phyloP scores from a whole-genome alignment of 169 alveolate species.

The Besnoitia besnoiti region DNA sequence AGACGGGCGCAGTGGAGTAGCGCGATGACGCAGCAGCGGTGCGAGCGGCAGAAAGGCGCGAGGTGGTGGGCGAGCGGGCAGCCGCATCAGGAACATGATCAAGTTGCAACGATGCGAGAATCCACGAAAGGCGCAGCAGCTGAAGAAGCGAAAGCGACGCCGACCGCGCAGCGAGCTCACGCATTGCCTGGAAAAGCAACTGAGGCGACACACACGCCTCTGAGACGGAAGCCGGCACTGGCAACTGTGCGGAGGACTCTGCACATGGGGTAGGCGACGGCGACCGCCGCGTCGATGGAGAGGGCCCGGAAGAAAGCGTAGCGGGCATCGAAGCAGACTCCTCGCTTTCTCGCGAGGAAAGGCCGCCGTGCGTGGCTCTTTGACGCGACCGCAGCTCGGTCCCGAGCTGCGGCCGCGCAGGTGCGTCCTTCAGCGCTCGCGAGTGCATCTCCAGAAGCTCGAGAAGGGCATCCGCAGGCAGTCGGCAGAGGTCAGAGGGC shows the following conservation, averaged over 20 bases:
- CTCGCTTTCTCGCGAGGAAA: too few species aligned
- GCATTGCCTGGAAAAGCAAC: not conserved
- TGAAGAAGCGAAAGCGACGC: not conserved
- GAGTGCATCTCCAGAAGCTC: not conserved
- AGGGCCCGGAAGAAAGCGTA: not conserved
- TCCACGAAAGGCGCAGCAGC: conserved; percentile 9
- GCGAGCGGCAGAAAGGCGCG: not conserved
- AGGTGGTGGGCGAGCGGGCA: not conserved
- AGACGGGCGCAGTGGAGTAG: not conserved
- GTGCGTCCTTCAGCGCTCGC: too few species aligned
- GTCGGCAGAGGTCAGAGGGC: too few species aligned
- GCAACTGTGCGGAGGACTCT: not conserved
- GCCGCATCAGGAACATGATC: not conserved
- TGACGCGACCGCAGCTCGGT: too few species aligned
- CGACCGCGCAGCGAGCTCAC: not conserved
- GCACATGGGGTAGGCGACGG: not conserved
- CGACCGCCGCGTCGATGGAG: not conserved
- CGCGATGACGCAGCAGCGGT: not conserved
- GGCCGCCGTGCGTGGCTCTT: too few species aligned
- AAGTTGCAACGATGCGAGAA: not conserved
- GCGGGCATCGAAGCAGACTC: not conserved
- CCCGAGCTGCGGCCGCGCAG: too few species aligned
- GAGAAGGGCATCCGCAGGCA: too few species aligned
- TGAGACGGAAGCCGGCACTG: not conserved
- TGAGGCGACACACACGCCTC: not conserved